A percentile compares a stretch with the other conserved stretches of the same genome.
Evolutionary conservation across 2,329 filamentous ascomycete genomes (phyloP).

Genomic region (Plectosphaerella sp.): DNA sequence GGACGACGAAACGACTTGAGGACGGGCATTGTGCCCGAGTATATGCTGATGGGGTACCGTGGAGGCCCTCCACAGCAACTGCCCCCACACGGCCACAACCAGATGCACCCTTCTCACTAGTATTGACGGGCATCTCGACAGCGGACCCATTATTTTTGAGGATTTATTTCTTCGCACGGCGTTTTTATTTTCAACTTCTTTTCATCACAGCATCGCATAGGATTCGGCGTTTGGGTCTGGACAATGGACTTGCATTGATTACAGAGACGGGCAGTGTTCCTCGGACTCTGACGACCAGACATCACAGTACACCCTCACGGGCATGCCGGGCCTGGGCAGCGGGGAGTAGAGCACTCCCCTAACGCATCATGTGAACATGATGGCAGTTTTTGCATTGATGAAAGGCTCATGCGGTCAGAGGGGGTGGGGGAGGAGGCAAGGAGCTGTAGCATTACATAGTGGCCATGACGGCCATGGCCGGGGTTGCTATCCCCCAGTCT

Average conservation of each 20-base stretch:
- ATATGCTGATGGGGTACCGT: conserved; percentile 18
- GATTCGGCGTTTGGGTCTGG: not conserved
- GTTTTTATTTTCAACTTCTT: not conserved
- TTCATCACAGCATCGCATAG: not conserved
- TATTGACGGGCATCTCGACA: not conserved
- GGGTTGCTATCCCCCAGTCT: no score
- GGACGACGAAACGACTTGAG: conserved; percentile 65
- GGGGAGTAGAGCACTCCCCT: no score
- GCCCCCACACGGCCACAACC: not conserved
- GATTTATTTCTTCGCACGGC: not conserved
- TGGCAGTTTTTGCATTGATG: no score
- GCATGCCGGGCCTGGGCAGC: no score
- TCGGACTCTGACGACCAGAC: no score
- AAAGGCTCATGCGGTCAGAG: no score
- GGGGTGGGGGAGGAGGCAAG: no score
- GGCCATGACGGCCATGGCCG: no score
- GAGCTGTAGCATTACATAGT: no score
- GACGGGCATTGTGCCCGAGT: conserved; percentile 67
- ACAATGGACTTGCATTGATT: not conserved
- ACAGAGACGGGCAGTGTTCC: not conserved
- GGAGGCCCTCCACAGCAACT: conserved; percentile 6
- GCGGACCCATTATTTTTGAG: not conserved
- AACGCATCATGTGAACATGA: no score
- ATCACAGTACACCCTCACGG: no score
- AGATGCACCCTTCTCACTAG: conserved; percentile 1